phyloP scores from a whole-genome alignment of 768 basidiomycete genomes.

The Crepidotus variabilis region DNA sequence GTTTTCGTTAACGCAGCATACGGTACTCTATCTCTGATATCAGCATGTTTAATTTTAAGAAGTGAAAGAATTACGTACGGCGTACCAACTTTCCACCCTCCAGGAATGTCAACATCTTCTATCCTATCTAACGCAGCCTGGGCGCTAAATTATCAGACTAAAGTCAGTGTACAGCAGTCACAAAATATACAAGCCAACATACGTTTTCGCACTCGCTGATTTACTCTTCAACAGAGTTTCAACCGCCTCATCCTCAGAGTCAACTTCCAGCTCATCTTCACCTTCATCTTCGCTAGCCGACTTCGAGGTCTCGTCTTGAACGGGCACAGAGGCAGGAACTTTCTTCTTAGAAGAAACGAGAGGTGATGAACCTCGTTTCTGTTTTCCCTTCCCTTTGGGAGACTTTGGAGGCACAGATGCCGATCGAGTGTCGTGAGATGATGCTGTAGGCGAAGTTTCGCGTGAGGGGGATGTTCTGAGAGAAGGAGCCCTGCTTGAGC shows the following conservation, averaged over 20 bases:
- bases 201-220: conserved; percentile 63
- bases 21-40: conserved; percentile 60
- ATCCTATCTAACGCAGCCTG: conserved; percentile 59
- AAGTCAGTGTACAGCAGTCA: neutral
- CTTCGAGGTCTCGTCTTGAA: conserved; percentile 8
- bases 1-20: conserved; percentile 90
- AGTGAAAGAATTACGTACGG: conserved; percentile 51
- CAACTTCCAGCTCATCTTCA: conserved; percentile 22
- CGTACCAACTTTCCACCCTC: conserved; percentile 81
- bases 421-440: neutral
- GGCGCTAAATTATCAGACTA: conserved; percentile 40
- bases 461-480: conserved; percentile 6
- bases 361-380: neutral
- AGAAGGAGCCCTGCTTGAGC: conserved; percentile 1
- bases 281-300: conserved; percentile 22
- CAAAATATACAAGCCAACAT: neutral
- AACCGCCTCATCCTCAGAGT: conserved; percentile 29
- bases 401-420: neutral
- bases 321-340: neutral
- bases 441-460: neutral
- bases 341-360: neutral
- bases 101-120: conserved; percentile 70
- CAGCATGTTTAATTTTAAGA: neutral
- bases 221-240: conserved; percentile 25
- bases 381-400: conserved; percentile 8